Percentiles rank a stretch among this genome's conserved stretches.
Evolutionary conservation across 2,329 filamentous ascomycete species (phyloP).

Genomic region (Dothiorella sarmentorum): DNA sequence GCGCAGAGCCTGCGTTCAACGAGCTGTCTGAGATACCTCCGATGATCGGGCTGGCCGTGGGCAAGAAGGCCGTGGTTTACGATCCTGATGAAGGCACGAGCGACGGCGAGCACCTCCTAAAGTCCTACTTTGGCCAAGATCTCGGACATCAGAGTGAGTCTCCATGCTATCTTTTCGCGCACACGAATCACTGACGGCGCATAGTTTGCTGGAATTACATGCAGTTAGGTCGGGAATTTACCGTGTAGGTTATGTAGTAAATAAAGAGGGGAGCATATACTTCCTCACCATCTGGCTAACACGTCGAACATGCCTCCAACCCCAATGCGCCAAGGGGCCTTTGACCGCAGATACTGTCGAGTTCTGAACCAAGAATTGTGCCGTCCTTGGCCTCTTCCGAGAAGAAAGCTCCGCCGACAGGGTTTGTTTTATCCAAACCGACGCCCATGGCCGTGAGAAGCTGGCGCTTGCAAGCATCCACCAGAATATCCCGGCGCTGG

Average conservation of each 20-base stretch:
- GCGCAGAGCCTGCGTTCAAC: not conserved
- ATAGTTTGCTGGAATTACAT: constrained; percentile 8
- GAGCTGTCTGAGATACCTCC: constrained; percentile 36
- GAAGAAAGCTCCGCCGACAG: constrained; percentile 6
- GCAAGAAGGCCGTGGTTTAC: constrained; percentile 65
- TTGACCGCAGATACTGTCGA: no score
- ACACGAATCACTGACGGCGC: not conserved
- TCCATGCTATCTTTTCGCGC: not conserved
- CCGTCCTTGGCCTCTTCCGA: constrained; percentile 19
- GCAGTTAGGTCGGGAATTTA: not conserved
- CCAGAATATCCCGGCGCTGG: constrained; percentile 24
- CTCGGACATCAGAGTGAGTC: constrained; percentile 58
- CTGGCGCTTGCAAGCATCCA: constrained; percentile 27
- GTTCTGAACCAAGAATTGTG: no score
- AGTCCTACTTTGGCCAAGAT: constrained; percentile 65
- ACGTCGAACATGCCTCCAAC: no score
- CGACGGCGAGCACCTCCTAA: constrained; percentile 60
- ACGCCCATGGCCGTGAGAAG: constrained; percentile 21
- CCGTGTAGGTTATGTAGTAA: no score
- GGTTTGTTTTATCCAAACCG: constrained; percentile 19
- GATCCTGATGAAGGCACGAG: constrained; percentile 55
- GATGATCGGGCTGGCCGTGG: constrained; percentile 69
- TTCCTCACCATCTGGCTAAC: no score
- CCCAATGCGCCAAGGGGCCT: no score
- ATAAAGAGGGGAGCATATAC: no score